Conservation (phyloP, 768 basidiomycete species). For the Dioszegia aurantiaca region DNA sequence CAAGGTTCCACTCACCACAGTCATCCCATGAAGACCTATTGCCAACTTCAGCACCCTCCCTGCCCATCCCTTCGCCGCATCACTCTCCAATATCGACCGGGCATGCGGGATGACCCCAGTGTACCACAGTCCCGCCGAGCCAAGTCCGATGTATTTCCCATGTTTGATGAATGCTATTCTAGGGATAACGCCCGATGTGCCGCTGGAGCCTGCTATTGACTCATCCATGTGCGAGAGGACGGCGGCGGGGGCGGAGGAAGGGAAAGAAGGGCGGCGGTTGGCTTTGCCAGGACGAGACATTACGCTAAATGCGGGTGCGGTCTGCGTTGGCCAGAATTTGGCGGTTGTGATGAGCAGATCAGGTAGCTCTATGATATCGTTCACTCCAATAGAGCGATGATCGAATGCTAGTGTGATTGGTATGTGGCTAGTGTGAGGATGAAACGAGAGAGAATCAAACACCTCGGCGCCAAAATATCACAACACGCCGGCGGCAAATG, state of each 20-base stretch:
- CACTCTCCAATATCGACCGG: conserved; percentile 1
- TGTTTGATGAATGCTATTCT: conserved; percentile 34
- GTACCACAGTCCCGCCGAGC: conserved; percentile 41
- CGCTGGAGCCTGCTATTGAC: neutral
- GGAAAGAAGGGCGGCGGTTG: conserved; percentile 20
- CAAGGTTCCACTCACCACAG: conserved; percentile 37
- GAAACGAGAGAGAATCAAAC: neutral
- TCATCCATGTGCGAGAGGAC: conserved; percentile 16
- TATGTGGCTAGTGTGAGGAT: no score
- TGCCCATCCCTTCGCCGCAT: neutral
- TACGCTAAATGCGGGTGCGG: no score
- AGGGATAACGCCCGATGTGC: neutral
- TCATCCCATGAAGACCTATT: conserved; percentile 32
- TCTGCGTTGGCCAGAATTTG: no score
- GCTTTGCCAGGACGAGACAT: conserved; percentile 4
- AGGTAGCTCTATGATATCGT: no score
- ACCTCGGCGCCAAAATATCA: neutral
- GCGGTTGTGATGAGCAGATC: no score
- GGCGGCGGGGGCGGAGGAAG: conserved; percentile 9
- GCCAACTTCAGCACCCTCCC: conserved; percentile 25
- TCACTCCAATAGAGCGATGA: neutral
- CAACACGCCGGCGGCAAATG: neutral
- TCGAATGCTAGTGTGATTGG: neutral
- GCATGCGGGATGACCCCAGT: conserved; percentile 5
- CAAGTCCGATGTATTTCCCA: conserved; percentile 45